Evolutionary conservation across 2,329 filamentous ascomycete species (phyloP), one percentile per base, ranked within the genome.

Genomic region (Dryadomyces quercus-mongolicae): DNA sequence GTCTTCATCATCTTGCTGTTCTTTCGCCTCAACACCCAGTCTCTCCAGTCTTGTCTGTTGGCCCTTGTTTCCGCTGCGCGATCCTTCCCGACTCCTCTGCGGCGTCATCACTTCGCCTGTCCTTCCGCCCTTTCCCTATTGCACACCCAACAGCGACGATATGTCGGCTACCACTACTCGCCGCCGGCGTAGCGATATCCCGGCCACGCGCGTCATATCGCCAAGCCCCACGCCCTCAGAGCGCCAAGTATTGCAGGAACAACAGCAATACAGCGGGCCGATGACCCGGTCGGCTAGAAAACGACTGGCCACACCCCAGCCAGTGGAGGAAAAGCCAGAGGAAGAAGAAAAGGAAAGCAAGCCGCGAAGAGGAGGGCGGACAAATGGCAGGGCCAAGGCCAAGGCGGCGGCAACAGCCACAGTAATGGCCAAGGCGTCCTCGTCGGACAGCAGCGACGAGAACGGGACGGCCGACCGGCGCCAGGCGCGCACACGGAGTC

Each of bases 171-270:
- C 56, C 21, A 15, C 54, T 16, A 18, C 42, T 12, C 81, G 84
- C 72, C 74, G 79, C 54, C 65, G 73, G 57, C 74, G 71, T 55
- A 67, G 70, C 52, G 73, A 74, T 61, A 74, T 93, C 55, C 90
- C 91, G 55, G 78, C 79, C 55, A 93, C 86, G 55, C 85, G 89
- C 64, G 87, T 96, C 61, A 94, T 93, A 62, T 94, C 89, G 13
- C 90, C 91, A 44, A 93, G 89, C 54, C 90, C 91, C 44, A 85
- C 86, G 2, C 82, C 82, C 1, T 84, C 81, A 21, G 81, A 84
- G 45, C 75, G 75, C 60, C 77, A 84, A 65, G 77, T 18, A 10
- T n/a, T 16, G 7, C 21, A 25, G 22, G 15, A 48, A 46, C n/a
- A 48, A 46, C n/a, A 52, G n/a, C 15, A 34, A 5, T 80, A 94